Conservation (phyloP, 1,139 yeast species). For the Candida sp. region DNA sequence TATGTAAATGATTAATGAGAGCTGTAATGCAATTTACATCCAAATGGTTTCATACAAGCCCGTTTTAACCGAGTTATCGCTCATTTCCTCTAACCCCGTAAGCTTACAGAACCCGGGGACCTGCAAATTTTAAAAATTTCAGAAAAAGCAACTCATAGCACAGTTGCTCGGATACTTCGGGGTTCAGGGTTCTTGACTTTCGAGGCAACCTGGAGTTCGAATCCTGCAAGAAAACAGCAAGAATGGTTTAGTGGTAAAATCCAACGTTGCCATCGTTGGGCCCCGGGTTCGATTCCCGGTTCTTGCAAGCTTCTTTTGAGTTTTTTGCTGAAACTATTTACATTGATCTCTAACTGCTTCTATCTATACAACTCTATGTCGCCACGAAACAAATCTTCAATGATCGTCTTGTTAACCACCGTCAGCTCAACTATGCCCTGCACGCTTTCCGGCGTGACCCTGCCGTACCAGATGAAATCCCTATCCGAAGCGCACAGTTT, state of each 20-base stretch:
- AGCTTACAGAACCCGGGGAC: no score
- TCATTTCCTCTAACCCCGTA: no score
- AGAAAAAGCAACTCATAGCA: no score
- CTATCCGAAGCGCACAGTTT: conserved; percentile 29
- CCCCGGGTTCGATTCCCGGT: conserved; percentile 23
- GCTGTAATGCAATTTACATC: no score
- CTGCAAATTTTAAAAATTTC: no score
- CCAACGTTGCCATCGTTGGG: conserved; percentile 22
- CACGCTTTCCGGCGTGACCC: conserved; percentile 65
- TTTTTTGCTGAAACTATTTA: background rate
- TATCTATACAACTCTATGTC: conserved; percentile 7
- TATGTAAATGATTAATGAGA: no score
- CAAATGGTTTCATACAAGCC: no score
- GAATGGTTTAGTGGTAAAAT: conserved; percentile 21
- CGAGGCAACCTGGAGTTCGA: no score
- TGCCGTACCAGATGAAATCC: conserved; percentile 70
- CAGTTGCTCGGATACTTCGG: no score
- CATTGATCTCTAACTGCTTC: background rate
- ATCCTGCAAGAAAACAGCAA: background rate
- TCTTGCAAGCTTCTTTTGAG: conserved; percentile 15
- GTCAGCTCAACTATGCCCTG: conserved; percentile 69
- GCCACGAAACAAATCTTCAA: conserved; percentile 61
- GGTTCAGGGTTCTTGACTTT: no score
- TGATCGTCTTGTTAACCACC: conserved; percentile 47
- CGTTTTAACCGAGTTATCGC: no score